Conservation (phyloP, 306 rosid genomes). For the Trifolium repens region DNA sequence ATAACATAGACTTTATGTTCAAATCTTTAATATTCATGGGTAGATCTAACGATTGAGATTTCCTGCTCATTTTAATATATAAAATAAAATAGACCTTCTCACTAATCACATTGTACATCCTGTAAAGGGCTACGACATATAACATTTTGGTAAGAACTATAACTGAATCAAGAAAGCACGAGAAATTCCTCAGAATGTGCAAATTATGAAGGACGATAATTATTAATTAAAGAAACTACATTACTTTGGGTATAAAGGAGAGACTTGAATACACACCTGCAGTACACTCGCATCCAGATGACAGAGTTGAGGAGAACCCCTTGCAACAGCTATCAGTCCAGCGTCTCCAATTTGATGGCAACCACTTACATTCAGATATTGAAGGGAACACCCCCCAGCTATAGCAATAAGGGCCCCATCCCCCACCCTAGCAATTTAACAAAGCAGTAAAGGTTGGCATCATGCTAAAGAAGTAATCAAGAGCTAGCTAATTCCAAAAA, state of each 20-base stretch:
- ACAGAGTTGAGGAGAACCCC: slow-evolving; percentile 80
- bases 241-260: slow-evolving; percentile 15
- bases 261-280: slow-evolving; percentile 61
- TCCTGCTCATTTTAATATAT: not conserved
- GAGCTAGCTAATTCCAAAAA: not conserved
- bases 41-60: not conserved
- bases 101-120: not conserved
- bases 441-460: slow-evolving; percentile 24
- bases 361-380: slow-evolving; percentile 87
- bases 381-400: slow-evolving; percentile 78
- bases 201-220: not conserved
- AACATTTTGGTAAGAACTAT: slow-evolving; percentile 22
- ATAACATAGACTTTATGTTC: not conserved
- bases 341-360: slow-evolving; percentile 92
- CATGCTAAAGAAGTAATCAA: slow-evolving; percentile 28
- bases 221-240: not conserved
- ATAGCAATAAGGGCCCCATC: slow-evolving; percentile 86
- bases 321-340: slow-evolving; percentile 89
- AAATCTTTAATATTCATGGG: not conserved
- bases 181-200: not conserved
- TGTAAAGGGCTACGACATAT: not conserved
- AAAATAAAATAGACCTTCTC: not conserved
- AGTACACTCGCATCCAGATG: slow-evolving; percentile 86
- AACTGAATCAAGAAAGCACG: slow-evolving; percentile 31
- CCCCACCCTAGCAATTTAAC: slow-evolving; percentile 69